Conservation (phyloP, 768 basidiomycete species). For the Termitomyces heimii region DNA sequence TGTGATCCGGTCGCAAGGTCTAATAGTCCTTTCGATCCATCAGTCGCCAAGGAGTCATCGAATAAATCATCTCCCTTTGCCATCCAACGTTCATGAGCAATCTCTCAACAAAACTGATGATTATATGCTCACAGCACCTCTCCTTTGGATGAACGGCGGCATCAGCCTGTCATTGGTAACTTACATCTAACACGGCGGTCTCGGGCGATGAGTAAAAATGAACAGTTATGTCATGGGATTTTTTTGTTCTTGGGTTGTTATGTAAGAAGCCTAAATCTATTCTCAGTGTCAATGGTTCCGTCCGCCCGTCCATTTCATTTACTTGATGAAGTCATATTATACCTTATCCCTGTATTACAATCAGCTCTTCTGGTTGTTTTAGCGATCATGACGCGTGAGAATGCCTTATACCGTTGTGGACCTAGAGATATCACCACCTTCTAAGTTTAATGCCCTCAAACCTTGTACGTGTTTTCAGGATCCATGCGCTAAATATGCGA, state of each 20-base stretch:
- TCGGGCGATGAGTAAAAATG: neutral
- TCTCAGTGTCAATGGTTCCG: neutral
- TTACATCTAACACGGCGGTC: neutral
- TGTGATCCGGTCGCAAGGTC: neutral
- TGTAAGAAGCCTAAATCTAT: neutral
- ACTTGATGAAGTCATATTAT: neutral
- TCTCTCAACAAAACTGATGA: neutral
- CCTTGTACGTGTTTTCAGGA: neutral
- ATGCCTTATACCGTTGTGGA: too few relatives aligned
- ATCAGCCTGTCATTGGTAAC: neutral
- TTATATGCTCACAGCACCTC: neutral
- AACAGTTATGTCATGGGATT: neutral
- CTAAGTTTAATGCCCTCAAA: neutral
- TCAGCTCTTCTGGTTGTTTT: too few relatives aligned
- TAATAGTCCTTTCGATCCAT: neutral
- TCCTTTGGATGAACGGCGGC: neutral
- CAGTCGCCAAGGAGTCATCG: neutral
- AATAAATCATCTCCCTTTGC: neutral
- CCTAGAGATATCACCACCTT: neutral
- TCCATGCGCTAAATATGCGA: neutral
- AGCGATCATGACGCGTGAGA: neutral
- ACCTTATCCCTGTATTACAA: neutral
- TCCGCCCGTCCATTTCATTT: neutral
- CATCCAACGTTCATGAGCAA: neutral
- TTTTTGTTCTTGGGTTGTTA: neutral